Evolutionary conservation across 768 basidiomycete genomes (phyloP), one percentile per base, ranked within the genome.

Genomic region (Coprinopsis cinerea): DNA sequence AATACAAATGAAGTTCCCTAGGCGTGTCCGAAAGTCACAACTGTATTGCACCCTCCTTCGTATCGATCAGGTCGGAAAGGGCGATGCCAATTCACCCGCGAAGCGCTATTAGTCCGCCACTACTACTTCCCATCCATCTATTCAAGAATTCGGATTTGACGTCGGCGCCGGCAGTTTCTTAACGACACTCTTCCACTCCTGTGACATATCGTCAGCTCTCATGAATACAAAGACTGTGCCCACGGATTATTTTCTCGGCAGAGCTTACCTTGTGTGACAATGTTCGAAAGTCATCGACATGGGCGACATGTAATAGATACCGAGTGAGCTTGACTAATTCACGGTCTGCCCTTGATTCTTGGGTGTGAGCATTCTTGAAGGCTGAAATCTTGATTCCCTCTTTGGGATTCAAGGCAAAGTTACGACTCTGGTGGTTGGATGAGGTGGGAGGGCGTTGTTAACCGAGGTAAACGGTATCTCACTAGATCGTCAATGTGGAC

Each of bases 401-500:
- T 37, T 72, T 75, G 1, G 89, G 88, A 59, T 95, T 93, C 52
- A 93, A 70, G 2, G 91, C 92, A 65, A 93, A 93, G 61, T 92
- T 93, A 14, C 90, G 80, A 50, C 83, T 79, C 78, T 87, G 53
- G 6, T 32, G 48, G 9, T 15, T 39, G 28, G 39, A 37, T 42
- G 36, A 48, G 10, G 54, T 39, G 15, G 25, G 48, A 32, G 11
- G 11, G 23, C 22, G 26, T 24, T 6, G 40, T 15, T 32, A 37
- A 20, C 26, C 23, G 14, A 45, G 42, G 23, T 35, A n/a, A 18
- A 47, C 39, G 44, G 40, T 46, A 11, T 61, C 75, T 52, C 53
- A 83, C 82, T 41, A 95, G 73, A 63, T 93, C 91, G 62, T 95
- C 92, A 23, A 95, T 75, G 57, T 94, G 91, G 34, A 95, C 82